These are phyloP conservation scores for Aegilops speltoides DNA, from an alignment of 176 grass and related monocot genomes.

Conservation along the genomic window DNA sequence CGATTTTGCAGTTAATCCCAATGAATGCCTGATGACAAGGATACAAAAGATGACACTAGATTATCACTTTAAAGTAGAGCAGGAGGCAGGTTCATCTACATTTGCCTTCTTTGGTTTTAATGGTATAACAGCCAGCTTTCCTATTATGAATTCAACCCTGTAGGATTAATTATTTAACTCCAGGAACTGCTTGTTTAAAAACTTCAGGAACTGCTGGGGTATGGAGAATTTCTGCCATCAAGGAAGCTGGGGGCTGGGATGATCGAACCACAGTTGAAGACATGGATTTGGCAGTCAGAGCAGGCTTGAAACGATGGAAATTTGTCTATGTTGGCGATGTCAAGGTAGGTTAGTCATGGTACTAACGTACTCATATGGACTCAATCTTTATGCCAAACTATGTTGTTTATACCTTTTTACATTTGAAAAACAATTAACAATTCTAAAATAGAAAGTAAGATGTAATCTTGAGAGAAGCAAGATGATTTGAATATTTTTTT, in stretches of 20 bases:
- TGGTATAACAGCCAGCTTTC: slow-evolving; percentile 48
- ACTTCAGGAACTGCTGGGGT: slow-evolving; percentile 90
- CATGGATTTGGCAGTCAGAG: slow-evolving; percentile 97
- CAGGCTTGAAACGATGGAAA: slow-evolving; percentile 85
- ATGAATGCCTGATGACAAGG: slow-evolving; percentile 90
- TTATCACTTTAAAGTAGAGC: slow-evolving; percentile 99
- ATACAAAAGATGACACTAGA: slow-evolving; percentile 98
- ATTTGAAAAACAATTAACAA: not conserved
- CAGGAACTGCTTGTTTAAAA: slow-evolving; percentile 55
- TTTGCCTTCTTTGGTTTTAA: slow-evolving; percentile 98
- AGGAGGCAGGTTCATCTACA: slow-evolving; percentile 83
- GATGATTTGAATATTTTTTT: not conserved
- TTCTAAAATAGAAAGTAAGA: not conserved
- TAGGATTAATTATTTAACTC: slow-evolving; percentile 26
- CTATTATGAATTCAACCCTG: not conserved
- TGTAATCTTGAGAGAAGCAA: not conserved
- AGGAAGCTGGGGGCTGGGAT: slow-evolving; percentile 90
- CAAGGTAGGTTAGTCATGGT: slow-evolving; percentile 53
- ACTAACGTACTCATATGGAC: not conserved
- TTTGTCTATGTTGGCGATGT: slow-evolving; percentile 85
- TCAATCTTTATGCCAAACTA: not conserved
- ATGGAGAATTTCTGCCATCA: slow-evolving; percentile 86
- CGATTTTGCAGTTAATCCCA: slow-evolving; percentile 98
- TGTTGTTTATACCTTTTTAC: not conserved
- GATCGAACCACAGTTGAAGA: slow-evolving; percentile 98